Conservation (phyloP, 345 rosid genomes). For the Clausena lansium region DNA sequence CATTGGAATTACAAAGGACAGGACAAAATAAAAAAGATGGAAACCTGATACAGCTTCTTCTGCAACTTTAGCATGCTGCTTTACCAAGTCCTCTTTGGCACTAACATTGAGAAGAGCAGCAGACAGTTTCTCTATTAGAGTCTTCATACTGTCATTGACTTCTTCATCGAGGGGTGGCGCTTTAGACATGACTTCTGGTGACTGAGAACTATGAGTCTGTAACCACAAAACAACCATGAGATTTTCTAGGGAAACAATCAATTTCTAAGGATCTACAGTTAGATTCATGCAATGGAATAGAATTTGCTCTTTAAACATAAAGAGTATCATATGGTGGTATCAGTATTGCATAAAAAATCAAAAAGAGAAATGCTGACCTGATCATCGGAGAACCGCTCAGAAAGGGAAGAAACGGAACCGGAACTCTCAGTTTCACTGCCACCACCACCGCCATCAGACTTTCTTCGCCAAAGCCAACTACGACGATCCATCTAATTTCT, state of each 20-base stretch:
- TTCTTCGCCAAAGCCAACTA: constrained; percentile 77
- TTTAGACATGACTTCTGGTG: constrained; percentile 59
- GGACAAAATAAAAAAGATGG: too few relatives aligned
- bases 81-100: constrained; percentile 79
- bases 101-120: constrained; percentile 72
- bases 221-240: too few relatives aligned
- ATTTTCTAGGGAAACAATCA: too few relatives aligned
- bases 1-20: too few relatives aligned
- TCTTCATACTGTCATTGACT: constrained; percentile 42
- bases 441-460: constrained; percentile 71
- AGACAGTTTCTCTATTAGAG: constrained; percentile 61
- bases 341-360: too few relatives aligned
- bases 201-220: constrained; percentile 54
- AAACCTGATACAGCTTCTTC: constrained; percentile 96
- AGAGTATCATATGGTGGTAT: too few relatives aligned
- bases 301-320: too few relatives aligned
- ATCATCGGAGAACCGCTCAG: constrained; percentile 70
- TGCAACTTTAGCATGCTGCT: constrained; percentile 90
- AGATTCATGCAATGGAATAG: too few relatives aligned
- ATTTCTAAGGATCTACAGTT: too few relatives aligned
- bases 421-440: constrained; percentile 68
- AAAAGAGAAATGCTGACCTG: constrained; percentile 36
- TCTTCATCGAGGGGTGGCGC: constrained; percentile 47
- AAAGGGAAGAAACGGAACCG: constrained; percentile 61
- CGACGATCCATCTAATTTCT: too few relatives aligned